Evolutionary conservation across 1,284 basidiomycete genomes (phyloP).

Genomic region (Rugosomyces carneus): DNA sequence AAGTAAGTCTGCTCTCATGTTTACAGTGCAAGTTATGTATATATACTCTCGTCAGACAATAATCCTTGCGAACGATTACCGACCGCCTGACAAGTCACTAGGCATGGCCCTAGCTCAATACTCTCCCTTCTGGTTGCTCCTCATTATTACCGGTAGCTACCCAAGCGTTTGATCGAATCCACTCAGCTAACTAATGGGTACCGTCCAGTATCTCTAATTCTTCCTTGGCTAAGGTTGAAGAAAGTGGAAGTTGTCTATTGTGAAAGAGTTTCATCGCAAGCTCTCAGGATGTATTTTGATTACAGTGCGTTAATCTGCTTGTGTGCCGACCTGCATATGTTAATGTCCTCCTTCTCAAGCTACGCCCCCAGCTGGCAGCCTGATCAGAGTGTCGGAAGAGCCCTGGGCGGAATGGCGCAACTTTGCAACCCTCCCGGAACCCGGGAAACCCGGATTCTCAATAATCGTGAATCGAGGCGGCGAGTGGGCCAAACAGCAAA

Average conservation of each 20-base stretch:
- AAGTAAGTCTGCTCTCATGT: slow-evolving; percentile 23
- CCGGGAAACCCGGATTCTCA: slow-evolving; percentile 48
- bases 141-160: slow-evolving; percentile 38
- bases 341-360: slow-evolving; percentile 23
- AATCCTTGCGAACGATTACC: slow-evolving; percentile 49
- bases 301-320: slow-evolving; percentile 38
- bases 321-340: slow-evolving; percentile 35
- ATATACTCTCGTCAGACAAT: slow-evolving; percentile 28
- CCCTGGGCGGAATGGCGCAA: slow-evolving; percentile 59
- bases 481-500: slow-evolving; percentile 52
- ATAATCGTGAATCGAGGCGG: slow-evolving; percentile 53
- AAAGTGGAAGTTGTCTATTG: slow-evolving; percentile 48
- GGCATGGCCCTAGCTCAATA: slow-evolving; percentile 37
- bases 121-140: slow-evolving; percentile 50
- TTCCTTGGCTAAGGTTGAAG: slow-evolving; percentile 49
- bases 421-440: slow-evolving; percentile 50
- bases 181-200: not conserved
- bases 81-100: slow-evolving; percentile 30
- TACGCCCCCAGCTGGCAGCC: slow-evolving; percentile 48
- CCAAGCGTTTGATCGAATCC: no score
- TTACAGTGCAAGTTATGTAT: not conserved
- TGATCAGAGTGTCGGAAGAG: slow-evolving; percentile 47
- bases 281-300: slow-evolving; percentile 51
- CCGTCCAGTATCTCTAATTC: slow-evolving; percentile 37
- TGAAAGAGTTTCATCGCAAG: slow-evolving; percentile 51